Percentiles rank a stretch among this genome's conserved stretches.
Evolutionary conservation across 2,329 filamentous ascomycete species (phyloP).

Genomic region (Xylariaceae sp.): DNA sequence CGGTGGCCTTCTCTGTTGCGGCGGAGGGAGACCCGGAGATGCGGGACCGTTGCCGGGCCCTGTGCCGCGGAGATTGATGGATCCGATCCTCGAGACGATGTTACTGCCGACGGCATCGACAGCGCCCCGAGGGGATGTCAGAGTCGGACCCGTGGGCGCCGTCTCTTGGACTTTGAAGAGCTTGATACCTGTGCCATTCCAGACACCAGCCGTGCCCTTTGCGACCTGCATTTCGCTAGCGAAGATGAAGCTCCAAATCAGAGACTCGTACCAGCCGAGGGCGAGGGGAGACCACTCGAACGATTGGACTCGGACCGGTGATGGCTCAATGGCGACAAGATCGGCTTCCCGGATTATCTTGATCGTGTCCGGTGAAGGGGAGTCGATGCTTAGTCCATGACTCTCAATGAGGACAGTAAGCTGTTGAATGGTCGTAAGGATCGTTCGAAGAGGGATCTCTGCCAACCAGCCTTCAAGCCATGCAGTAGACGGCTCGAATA

Average conservation of each 20-base stretch:
- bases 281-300: constrained; percentile 92
- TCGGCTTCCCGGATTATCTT: constrained; percentile 54
- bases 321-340: constrained; percentile 68
- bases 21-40: constrained; percentile 13
- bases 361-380: constrained; percentile 43
- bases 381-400: constrained; percentile 41
- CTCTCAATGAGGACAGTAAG: constrained; percentile 53
- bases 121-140: constrained; percentile 80
- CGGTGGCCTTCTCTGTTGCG: constrained; percentile 8
- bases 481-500: constrained; percentile 70
- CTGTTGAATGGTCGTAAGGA: constrained; percentile 70
- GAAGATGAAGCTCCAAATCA: constrained; percentile 92
- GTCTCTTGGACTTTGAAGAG: constrained; percentile 88
- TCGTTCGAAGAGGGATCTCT: constrained; percentile 81
- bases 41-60: constrained; percentile 5
- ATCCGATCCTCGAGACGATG: constrained; percentile 79
- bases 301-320: constrained; percentile 70
- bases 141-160: constrained; percentile 68
- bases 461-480: constrained; percentile 97
- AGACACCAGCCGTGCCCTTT: constrained; percentile 83
- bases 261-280: constrained; percentile 90
- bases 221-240: constrained; percentile 81
- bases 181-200: constrained; percentile 85
- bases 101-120: constrained; percentile 92
- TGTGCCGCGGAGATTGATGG: constrained; percentile 62